Evolutionary conservation across 139 green algal genomes (phyloP).

Genomic region (Klebsormidium nitens): DNA sequence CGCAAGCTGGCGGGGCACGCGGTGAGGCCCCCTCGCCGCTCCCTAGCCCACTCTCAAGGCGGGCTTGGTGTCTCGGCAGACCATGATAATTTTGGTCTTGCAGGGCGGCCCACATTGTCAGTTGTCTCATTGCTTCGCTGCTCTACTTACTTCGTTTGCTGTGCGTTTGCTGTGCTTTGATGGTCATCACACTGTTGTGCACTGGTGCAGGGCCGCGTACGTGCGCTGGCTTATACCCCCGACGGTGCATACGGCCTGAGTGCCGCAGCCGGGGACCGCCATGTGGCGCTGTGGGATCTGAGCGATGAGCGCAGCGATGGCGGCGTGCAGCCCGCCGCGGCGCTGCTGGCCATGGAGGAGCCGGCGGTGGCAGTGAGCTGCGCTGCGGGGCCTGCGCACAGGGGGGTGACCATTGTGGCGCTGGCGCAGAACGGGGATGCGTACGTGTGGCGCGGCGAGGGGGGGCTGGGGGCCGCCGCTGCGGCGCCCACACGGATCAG

Average conservation of each 20-base stretch:
- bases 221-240: constrained; percentile 43
- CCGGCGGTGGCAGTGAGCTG: constrained; percentile 10
- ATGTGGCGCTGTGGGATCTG: constrained; percentile 63
- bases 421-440: constrained; percentile 17
- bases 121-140: not conserved
- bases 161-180: too few relatives aligned
- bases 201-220: constrained; percentile 10
- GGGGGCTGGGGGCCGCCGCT: too few relatives aligned
- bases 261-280: constrained; percentile 47
- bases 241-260: constrained; percentile 49
- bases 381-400: not conserved
- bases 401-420: constrained; percentile 4
- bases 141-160: too few relatives aligned
- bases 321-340: not conserved
- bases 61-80: not conserved
- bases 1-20: constrained; percentile 60
- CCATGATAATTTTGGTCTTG: not conserved
- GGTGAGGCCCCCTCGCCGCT: constrained; percentile 35
- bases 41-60: not conserved
- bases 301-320: not conserved
- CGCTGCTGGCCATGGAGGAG: constrained; percentile 20
- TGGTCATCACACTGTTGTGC: too few relatives aligned
- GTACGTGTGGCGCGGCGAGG: constrained; percentile 21
- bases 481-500: too few relatives aligned
- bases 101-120: not conserved